These are phyloP conservation scores for Aphelidium insulamus DNA, from an alignment of 371 early-diverging fungal species.

Conservation along the genomic window DNA sequence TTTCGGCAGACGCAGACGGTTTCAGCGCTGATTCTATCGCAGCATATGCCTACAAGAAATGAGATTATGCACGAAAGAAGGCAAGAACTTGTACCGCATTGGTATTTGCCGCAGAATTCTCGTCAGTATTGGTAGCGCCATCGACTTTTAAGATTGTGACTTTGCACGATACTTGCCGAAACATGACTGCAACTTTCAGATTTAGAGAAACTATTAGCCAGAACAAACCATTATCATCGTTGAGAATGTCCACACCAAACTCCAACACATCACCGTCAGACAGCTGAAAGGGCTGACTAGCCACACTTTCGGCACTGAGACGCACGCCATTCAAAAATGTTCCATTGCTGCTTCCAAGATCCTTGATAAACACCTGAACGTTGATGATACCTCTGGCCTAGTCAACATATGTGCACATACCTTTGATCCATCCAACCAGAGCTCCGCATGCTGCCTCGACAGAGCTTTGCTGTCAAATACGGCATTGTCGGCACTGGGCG, in stretches of 20 bases:
- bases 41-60: no score
- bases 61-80: no score
- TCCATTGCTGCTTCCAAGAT: conserved; percentile 61
- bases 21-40: no score
- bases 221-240: conserved; percentile 26
- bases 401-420: conserved; percentile 11
- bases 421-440: conserved; percentile 43
- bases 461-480: conserved; percentile 73
- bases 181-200: no score
- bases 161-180: no score
- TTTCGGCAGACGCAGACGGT: no score
- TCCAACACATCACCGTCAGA: conserved; percentile 41
- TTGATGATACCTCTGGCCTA: neutral
- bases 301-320: conserved; percentile 38
- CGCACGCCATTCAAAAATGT: conserved; percentile 62
- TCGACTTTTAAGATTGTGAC: no score
- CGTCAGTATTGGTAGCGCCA: no score
- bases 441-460: conserved; percentile 56
- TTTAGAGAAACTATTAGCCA: no score
- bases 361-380: conserved; percentile 39
- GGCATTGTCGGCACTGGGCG: conserved; percentile 42
- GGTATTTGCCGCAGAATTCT: no score
- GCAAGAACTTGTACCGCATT: no score
- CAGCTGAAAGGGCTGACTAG: conserved; percentile 34
- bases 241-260: conserved; percentile 65